phyloP scores from a whole-genome alignment of 805 yeast genomes.

The Myxozyma neotropica region DNA sequence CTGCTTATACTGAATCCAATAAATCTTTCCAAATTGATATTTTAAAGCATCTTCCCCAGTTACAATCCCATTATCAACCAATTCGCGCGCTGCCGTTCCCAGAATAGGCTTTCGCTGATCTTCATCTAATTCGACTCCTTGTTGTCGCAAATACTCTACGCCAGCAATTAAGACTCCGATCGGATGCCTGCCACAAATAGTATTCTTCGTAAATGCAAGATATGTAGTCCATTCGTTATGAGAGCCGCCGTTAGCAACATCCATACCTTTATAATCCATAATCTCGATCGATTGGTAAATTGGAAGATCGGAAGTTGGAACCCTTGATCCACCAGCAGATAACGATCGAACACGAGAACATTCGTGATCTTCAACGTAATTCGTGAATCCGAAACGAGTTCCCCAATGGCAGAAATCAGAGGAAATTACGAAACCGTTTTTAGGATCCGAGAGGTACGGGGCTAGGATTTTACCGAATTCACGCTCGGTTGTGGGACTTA shows the following conservation, averaged over 20 bases:
- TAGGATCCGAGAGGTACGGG: conserved; percentile 57
- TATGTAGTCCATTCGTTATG: conserved; percentile 66
- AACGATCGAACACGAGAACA: conserved; percentile 14
- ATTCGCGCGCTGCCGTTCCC: conserved; percentile 22
- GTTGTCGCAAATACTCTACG: conserved; percentile 45
- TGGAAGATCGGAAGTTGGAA: conserved; percentile 44
- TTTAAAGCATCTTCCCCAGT: conserved; percentile 25
- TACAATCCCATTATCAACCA: conserved; percentile 14
- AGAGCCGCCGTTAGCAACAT: conserved; percentile 57
- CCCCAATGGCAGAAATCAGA: conserved; percentile 97
- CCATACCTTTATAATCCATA: conserved; percentile 74
- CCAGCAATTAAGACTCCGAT: conserved; percentile 62
- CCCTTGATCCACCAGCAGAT: neutral
- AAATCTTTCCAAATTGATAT: conserved; percentile 29
- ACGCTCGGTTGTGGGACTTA: conserved; percentile 50
- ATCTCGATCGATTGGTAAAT: conserved; percentile 73
- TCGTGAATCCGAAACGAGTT: conserved; percentile 49
- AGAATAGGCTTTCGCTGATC: conserved; percentile 25
- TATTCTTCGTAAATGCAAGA: conserved; percentile 72
- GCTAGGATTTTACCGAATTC: conserved; percentile 53
- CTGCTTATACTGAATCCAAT: conserved; percentile 32
- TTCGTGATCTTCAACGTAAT: conserved; percentile 39
- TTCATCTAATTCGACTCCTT: conserved; percentile 20
- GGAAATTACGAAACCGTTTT: conserved; percentile 74
- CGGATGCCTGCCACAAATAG: conserved; percentile 92